Percentiles rank a stretch among this genome's conserved stretches.
These are phyloP conservation scores for Marchantia polymorpha DNA, from an alignment of 225 moss, liverwort and hornwort genomes.

Conservation along the genomic window DNA sequence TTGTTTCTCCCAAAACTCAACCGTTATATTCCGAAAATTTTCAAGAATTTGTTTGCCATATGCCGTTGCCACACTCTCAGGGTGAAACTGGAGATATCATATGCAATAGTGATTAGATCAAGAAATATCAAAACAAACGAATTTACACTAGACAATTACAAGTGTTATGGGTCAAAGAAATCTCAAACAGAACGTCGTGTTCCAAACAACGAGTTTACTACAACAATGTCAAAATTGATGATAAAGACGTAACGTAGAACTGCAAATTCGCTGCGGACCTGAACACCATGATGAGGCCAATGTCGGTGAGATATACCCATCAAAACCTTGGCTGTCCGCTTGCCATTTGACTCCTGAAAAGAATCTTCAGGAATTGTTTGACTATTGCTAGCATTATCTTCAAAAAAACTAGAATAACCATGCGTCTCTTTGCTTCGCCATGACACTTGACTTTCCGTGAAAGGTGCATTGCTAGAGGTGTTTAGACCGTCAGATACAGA, in stretches of 20 bases:
- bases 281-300: conserved; percentile 93
- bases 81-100: conserved; percentile 73
- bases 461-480: conserved; percentile 6
- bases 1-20: conserved; percentile 68
- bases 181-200: too few relatives aligned
- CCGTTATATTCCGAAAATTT: conserved; percentile 78
- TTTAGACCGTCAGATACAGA: conserved; percentile 23
- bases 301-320: conserved; percentile 87
- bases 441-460: conserved; percentile 20
- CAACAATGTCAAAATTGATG: neutral
- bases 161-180: too few relatives aligned
- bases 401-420: neutral
- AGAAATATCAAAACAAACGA: too few relatives aligned
- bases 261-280: conserved; percentile 45
- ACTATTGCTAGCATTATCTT: conserved; percentile 1
- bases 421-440: conserved; percentile 11
- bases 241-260: neutral
- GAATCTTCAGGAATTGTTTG: conserved; percentile 39
- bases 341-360: conserved; percentile 29
- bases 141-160: too few relatives aligned
- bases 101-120: neutral
- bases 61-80: conserved; percentile 94
- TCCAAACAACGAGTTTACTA: neutral
- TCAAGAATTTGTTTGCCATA: conserved; percentile 79
- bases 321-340: conserved; percentile 54